Conservation (phyloP, 352 stramenopile species). For the Globisporangium yorkense region DNA sequence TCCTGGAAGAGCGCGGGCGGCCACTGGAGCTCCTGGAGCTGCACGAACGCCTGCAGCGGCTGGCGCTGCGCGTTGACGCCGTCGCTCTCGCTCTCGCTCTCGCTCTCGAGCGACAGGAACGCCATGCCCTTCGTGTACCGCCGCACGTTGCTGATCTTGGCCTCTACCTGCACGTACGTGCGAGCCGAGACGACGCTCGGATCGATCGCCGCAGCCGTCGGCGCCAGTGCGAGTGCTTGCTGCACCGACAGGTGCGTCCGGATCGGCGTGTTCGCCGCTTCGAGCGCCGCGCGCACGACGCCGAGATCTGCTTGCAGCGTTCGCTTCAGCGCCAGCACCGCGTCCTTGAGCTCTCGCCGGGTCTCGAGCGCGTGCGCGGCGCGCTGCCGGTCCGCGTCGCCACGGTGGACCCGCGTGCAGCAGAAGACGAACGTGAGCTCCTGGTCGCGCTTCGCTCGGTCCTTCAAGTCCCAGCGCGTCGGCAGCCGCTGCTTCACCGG, state of each 20-base stretch:
- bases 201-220: slow-evolving; percentile 14
- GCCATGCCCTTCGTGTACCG: slow-evolving; percentile 42
- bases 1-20: slow-evolving; percentile 18
- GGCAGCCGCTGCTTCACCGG: slow-evolving; percentile 9
- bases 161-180: slow-evolving; percentile 28
- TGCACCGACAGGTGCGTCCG: slow-evolving; percentile 11
- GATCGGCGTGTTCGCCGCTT: not conserved
- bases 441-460: slow-evolving; percentile 12
- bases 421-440: slow-evolving; percentile 35
- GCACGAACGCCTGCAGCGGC: slow-evolving; percentile 34
- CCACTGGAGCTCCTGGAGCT: slow-evolving; percentile 29
- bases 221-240: slow-evolving; percentile 10
- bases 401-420: slow-evolving; percentile 13
- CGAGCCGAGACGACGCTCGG: slow-evolving; percentile 5
- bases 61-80: not conserved
- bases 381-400: not conserved
- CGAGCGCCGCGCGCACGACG: slow-evolving; percentile 10
- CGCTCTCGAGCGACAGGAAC: slow-evolving; percentile 29
- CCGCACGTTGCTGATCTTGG: slow-evolving; percentile 30
- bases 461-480: not conserved
- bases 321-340: slow-evolving; percentile 14
- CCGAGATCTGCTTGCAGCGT: slow-evolving; percentile 14
- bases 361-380: not conserved
- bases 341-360: slow-evolving; percentile 9
- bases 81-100: too few species aligned